Percentiles rank a stretch among this genome's conserved stretches.
Evolutionary conservation across 305 asterid species (phyloP).

Genomic region (Fraxinus platypoda): DNA sequence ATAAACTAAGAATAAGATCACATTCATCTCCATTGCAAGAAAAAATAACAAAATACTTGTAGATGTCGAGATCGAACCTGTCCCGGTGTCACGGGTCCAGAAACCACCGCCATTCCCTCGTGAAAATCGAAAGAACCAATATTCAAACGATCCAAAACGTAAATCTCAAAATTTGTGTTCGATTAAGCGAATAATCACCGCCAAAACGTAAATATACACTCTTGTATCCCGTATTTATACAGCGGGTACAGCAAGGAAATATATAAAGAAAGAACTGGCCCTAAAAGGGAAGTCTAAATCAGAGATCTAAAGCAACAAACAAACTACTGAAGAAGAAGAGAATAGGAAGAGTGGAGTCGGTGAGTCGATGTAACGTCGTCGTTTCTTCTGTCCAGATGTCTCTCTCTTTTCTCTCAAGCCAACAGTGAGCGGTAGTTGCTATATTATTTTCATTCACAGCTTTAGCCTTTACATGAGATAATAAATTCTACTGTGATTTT

Average conservation of each 20-base stretch:
- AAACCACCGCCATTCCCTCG: constrained; percentile 54
- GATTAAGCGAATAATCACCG: constrained; percentile 30
- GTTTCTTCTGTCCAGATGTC: constrained; percentile 44
- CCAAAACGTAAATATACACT: constrained; percentile 15
- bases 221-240: neutral
- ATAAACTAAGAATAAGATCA: constrained; percentile 13
- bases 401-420: constrained; percentile 22
- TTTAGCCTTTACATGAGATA: neutral
- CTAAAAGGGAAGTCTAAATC: constrained; percentile 24
- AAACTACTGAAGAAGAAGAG: neutral
- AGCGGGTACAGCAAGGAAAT: no score
- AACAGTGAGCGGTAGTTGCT: constrained; percentile 39
- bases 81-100: constrained; percentile 85
- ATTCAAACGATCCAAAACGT: neutral
- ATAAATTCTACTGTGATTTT: neutral
- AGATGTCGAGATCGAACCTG: constrained; percentile 44
- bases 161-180: constrained; percentile 34
- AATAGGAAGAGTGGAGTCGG: neutral
- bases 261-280: constrained; percentile 16
- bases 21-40: constrained; percentile 12
- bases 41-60: neutral
- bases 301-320: constrained; percentile 65
- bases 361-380: constrained; percentile 35
- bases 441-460: neutral
- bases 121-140: constrained; percentile 29